phyloP scores from a whole-genome alignment of 257 asterid genomes.

The Capsicum rhomboideum region DNA sequence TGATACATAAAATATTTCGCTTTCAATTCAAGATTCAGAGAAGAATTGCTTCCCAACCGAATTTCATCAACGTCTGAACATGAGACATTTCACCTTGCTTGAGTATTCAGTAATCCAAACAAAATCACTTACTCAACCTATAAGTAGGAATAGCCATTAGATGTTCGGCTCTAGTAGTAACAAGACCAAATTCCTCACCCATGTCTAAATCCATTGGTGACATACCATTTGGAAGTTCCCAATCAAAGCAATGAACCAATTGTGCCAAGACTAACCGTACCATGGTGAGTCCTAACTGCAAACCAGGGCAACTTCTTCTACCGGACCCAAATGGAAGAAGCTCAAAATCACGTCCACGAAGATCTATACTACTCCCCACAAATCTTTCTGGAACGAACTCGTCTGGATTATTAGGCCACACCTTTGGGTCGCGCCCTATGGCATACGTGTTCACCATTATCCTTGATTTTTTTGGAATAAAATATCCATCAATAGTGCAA shows the following conservation, averaged over 20 bases:
- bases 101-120: too few relatives aligned
- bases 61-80: too few relatives aligned
- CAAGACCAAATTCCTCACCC: not conserved
- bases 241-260: not conserved
- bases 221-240: not conserved
- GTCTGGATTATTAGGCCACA: not conserved
- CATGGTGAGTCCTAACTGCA: not conserved
- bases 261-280: not conserved
- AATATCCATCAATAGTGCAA: conserved; percentile 11
- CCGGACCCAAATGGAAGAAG: not conserved
- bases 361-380: not conserved
- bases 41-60: too few relatives aligned
- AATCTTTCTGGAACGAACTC: not conserved
- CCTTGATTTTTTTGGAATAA: conserved; percentile 1
- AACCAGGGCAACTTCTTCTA: conserved; percentile 11
- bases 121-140: too few relatives aligned
- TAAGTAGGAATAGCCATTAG: not conserved
- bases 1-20: too few relatives aligned
- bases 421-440: conserved; percentile 1
- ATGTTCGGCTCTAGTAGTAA: not conserved
- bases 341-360: conserved; percentile 1
- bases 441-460: conserved; percentile 3
- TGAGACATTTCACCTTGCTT: too few relatives aligned
- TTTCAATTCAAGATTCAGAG: too few relatives aligned
- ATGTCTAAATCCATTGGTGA: not conserved